A percentile compares a stretch with the other conserved stretches of the same genome.
Evolutionary conservation across 306 rosid genomes (phyloP).

Genomic region (Canavalia gladiata): DNA sequence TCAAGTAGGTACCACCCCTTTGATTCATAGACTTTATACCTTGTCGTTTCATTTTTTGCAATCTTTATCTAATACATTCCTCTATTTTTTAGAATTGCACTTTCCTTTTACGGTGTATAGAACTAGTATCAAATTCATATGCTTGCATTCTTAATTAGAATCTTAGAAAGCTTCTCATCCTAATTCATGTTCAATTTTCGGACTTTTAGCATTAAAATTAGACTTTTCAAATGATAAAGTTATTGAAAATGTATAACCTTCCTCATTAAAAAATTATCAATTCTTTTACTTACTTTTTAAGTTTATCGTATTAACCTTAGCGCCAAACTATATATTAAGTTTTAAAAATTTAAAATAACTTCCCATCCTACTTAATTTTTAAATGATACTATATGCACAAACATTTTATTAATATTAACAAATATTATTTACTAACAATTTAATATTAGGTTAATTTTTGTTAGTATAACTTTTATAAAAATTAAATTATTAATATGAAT

Average conservation of each 20-base stretch:
- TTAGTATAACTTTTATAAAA: too few relatives aligned
- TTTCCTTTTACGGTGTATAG: background rate
- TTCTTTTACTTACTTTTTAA: background rate
- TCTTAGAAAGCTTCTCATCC: background rate
- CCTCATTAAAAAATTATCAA: background rate
- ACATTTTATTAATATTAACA: too few relatives aligned
- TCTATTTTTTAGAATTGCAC: background rate
- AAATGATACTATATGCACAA: too few relatives aligned
- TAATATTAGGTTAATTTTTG: too few relatives aligned
- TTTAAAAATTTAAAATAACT: background rate
- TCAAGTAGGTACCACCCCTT: slow-evolving; percentile 35
- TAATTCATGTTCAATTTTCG: background rate
- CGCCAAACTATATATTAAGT: background rate
- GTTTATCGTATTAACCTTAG: background rate
- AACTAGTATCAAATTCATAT: background rate
- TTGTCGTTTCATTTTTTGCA: background rate
- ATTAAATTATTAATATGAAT: too few relatives aligned
- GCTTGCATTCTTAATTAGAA: background rate
- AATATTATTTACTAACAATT: too few relatives aligned
- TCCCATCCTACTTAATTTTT: too few relatives aligned
- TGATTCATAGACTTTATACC: background rate
- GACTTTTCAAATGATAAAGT: background rate
- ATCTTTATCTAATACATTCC: background rate
- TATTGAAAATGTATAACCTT: background rate
- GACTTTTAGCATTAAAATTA: background rate